Evolutionary conservation across 805 yeast species (phyloP), one percentile per base, ranked within the genome.

Genomic region (Priceomyces castillae): DNA sequence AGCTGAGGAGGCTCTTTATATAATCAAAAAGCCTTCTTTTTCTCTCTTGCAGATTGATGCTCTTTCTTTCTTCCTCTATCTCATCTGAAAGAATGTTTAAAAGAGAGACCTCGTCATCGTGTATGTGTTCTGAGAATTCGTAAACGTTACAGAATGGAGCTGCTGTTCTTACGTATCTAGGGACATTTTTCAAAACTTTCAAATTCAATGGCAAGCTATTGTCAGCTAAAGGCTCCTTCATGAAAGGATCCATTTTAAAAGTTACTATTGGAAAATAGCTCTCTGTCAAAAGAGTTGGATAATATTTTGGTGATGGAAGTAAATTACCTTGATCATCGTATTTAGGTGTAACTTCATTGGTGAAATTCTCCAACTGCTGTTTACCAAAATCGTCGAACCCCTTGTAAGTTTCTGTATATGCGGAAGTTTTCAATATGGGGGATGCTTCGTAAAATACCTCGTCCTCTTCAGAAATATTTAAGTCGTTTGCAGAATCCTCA

Each of bases 361-460:
- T 30, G 33, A 39, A 42, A 7, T 39, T 25, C 11, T 17, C 39
- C 14, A 25, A 3, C 20, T 42, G 23, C 7, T 39, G 11, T n/a
- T 17, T 16, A 22, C 34, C 46, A 31, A 42, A 42, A 11, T 41
- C 35, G 7, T 37, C 25, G 38, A 30, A 45, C 4, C 16, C 4
- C 28, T 30, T 10, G 11, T 22, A 9, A 17, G 7, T 7, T 6
- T n/a, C 23, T 10, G 26, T 9, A 26, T 11, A 18, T n/a, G 25
- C 18, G 28, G 34, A 7, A n/a, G 7, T 6, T 3, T 30, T 34
- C 17, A 51, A 16, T 4, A 41, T 51, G 7, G 57, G 52, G 3
- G 54, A 50, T n/a, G 59, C 40, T 37, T 53, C 59, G 26, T 51
- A 54, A 34, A 46, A 54, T 2, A 44, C 44, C n/a, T 51, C 50